Base-by-base conservation (phyloP, 1,284 basidiomycete species). In the Pulveroboletus sp. region DNA sequence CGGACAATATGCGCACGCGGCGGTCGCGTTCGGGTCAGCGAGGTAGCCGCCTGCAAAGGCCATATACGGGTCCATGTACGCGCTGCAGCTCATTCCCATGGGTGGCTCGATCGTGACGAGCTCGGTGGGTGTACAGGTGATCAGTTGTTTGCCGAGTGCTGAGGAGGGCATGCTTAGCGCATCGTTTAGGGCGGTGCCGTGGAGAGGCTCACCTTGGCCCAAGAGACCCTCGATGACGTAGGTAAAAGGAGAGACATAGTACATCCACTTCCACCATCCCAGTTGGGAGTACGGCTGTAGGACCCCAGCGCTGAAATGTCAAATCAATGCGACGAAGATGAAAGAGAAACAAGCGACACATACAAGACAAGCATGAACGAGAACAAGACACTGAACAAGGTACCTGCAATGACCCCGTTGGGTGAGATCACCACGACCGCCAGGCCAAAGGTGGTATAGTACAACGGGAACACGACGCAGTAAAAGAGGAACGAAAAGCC, bases 251-350 rank as follows among this genome's bases (percentile, higher is more conserved):
- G 47, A 52, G 28, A 59, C 24, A 40, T 53, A 18, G 68, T 92
- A 90, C 86, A 92, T 90, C 87, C 90, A 92, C 62, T 77, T 76
- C 90, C 89, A 92, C 86, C 89, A 92, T 7, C 84, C 85, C 12
- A 92, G 79, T 40, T 77, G 69, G 8, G 75, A 62, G 74, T 78
- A 88, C 0, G 84, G 81, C 65, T 86, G 86, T 46, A 87, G 52
- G 18, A 86, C 81, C 65, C 85, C 85, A 56, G 84, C 82, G 24
- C 61, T 61, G n/a, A 15, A 87, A 87, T 9, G 77, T 80, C 40
- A 85, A 9, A 31, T 61, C n/a, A 51, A 51, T 31, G n/a, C 10
- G 22, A 36, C 11, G 3, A 5, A 29, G 54, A 24, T 14, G 1
- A 39, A 17, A 14, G 31, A 12, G 33, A 31, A 31, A 31, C n/a